Percentiles rank a stretch among this genome's conserved stretches.
Evolutionary conservation across 345 rosid species (phyloP).

Genomic region (Erysimum cheiranthoides): DNA sequence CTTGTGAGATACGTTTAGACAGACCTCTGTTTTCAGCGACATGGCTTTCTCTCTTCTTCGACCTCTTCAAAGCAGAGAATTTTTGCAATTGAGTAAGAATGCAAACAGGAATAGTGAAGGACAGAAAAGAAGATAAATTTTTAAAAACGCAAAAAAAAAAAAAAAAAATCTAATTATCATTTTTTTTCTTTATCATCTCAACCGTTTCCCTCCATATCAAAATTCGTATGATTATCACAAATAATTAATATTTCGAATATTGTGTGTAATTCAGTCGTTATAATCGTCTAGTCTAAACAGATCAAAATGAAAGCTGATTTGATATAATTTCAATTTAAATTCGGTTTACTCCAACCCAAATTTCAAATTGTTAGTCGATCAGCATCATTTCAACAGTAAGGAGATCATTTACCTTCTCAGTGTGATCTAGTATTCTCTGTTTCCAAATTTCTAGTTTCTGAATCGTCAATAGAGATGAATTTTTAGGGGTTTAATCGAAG

Average conservation of each 20-base stretch:
- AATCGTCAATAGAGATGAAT: no score
- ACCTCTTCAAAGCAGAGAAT: neutral
- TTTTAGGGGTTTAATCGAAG: no score
- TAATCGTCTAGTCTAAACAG: neutral
- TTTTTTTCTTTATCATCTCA: no score
- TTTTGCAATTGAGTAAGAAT: neutral
- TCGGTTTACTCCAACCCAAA: neutral
- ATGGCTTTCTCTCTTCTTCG: neutral
- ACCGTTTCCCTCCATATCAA: no score
- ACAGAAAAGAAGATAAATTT: neutral
- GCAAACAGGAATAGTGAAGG: neutral
- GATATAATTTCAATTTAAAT: neutral
- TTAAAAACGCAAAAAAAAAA: neutral
- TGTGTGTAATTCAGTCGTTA: no score
- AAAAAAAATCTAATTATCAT: no score
- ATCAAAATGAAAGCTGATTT: neutral
- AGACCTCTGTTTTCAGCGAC: neutral
- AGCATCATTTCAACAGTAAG: no score
- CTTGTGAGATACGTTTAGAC: slow-evolving; percentile 6
- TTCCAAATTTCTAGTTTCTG: no score
- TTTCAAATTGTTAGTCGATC: neutral
- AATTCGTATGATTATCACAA: no score
- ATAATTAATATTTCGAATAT: no score
- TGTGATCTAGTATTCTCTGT: no score
- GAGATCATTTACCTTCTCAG: no score